Conservation (phyloP, 345 rosid genomes). For the Populus davidiana region DNA sequence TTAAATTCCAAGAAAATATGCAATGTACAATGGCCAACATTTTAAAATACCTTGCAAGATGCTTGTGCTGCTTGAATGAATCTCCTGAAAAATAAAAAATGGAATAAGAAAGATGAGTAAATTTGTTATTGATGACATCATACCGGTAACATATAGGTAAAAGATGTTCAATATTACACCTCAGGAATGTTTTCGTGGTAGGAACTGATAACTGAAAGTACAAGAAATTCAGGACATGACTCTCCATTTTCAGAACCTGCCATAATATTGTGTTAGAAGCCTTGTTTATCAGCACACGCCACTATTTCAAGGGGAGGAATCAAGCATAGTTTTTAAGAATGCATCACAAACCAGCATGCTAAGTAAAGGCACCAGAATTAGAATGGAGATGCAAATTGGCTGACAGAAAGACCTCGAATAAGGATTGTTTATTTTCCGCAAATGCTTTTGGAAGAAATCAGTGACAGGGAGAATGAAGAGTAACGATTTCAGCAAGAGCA, state of each 20-base stretch:
- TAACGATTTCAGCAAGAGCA: too few species aligned
- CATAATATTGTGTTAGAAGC: conserved; percentile 25
- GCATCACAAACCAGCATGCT: background rate
- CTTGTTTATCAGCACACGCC: conserved; percentile 17
- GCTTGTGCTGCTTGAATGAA: conserved; percentile 82
- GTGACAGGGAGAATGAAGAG: background rate
- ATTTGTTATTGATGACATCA: background rate
- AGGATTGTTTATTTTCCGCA: background rate
- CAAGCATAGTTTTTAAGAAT: background rate
- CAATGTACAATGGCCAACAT: conserved; percentile 1
- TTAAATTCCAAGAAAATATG: background rate
- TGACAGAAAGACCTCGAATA: background rate
- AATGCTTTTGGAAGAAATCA: background rate
- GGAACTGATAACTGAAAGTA: conserved; percentile 73
- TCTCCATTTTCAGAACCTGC: conserved; percentile 91
- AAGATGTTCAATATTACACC: conserved; percentile 40
- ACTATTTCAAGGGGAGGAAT: background rate
- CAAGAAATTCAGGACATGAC: conserved; percentile 59
- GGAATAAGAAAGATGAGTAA: background rate
- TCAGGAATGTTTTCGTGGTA: conserved; percentile 80
- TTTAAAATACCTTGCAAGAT: conserved; percentile 49
- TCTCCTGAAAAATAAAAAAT: conserved; percentile 54
- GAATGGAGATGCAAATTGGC: background rate
- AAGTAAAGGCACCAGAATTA: background rate
- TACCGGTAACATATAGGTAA: background rate